Base-by-base conservation (phyloP, 768 basidiomycete genomes). In the Lepiota subincarnata region DNA sequence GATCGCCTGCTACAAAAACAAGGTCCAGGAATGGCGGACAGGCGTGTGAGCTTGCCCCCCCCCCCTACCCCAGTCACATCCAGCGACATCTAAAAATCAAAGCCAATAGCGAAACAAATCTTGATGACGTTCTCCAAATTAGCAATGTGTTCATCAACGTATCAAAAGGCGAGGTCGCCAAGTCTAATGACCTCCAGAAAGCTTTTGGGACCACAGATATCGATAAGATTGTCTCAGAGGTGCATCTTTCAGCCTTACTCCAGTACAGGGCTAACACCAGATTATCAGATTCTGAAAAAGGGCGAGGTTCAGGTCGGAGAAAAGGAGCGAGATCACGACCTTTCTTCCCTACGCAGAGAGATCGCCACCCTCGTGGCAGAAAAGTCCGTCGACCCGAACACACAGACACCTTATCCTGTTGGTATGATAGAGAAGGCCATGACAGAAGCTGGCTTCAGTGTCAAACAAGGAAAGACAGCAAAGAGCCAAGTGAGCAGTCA, bases 1-100 rank as follows among this genome's bases (percentile, higher is more conserved):
- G 96, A 89, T 99, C 62, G 96, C 97, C 35, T 97, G 94, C 70
- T 99, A 98, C 76, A 96, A 98, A 77, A 99, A 99, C 72, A 98
- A 98, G 71, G 97, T 99, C 22, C 92, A 95, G 61, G 95, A 97
- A 68, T 99, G 87, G 83, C 76, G 97, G 55, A 92, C 81, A 54
- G 94, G 94, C 57, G 89, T 96, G 86, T 92, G 69, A 66, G 86
- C 52, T 20, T 20, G 37, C 41, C 34, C 34, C 22, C 14, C 28
- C 7, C 26, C 31, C 40, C n/a, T n/a, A n/a, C n/a, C n/a, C n/a
- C n/a, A n/a, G 42, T 22, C n/a, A 18, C 7, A 5, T 19, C 44
- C 18, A 19, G 41, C 20, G 24, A n/a, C 4, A 1, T 42, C 37
- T 22, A 44, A 28, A 18, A 31, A 45, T 34, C 45, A 6, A 42